Base-by-base conservation (phyloP, 805 yeast genomes). In the Starmera quercuum region DNA sequence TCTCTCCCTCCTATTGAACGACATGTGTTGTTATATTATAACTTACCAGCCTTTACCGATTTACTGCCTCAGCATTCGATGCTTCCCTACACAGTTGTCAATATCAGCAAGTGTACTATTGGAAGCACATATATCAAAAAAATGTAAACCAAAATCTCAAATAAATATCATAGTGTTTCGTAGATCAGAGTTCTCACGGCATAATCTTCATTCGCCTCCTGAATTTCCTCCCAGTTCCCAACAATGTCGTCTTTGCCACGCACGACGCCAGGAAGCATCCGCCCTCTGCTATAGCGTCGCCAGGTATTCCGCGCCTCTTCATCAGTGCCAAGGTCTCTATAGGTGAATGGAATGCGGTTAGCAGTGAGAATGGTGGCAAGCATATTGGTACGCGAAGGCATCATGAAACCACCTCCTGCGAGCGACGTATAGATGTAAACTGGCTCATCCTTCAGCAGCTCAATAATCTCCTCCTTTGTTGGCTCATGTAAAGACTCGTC, bases 201-300 rank as follows among this genome's bases (percentile, higher is more conserved):
- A 50, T 79, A 81, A 32, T 78, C 81, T 54, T 87, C 96, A 54
- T 85, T 85, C 27, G 87, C 87, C 30, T 85, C 92, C 34, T 83
- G 90, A 36, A 87, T 72, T 46, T 81, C 94, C 49, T 78, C 75
- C 80, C 83, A 83, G 53, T 85, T 82, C 2, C 95, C 95, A 42
- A 87, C 78, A 38, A 76, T 71, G 44, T 80, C 88, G 47, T 83
- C 92, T 19, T 76, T 77, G 7, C 83, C 85, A 56, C 95, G 72
- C 13, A 87, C 87, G 13, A 87, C 71, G 22, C 88, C 96, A 3
- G 97, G 97, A 37, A 86, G 68, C 2, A 75, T 63, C 45, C 82
- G 76, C 4, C 94, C 95, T 20, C 65, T 66, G 13, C 83, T 66
- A 48, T 73, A 73, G 44, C 92, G 70, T 48, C 75, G 75, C 96